Percentiles rank a stretch among this genome's conserved stretches.
Evolutionary conservation across 2,329 filamentous ascomycete species (phyloP).

Genomic region (Phialophora tarda): DNA sequence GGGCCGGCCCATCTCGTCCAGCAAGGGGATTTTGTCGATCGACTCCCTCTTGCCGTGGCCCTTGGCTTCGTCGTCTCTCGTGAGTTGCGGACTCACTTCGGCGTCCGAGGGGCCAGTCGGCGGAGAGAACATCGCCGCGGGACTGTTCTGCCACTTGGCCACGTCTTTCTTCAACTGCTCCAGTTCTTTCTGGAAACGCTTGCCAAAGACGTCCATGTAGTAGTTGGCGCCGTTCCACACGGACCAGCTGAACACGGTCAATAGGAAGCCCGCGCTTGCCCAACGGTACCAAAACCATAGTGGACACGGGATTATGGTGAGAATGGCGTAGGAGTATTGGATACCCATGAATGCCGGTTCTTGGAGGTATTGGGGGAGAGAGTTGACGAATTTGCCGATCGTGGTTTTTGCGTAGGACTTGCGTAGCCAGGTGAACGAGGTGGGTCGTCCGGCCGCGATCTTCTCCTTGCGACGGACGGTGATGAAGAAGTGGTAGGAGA

Average conservation of each 20-base stretch:
- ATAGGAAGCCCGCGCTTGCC: conserved; percentile 77
- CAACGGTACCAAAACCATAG: conserved; percentile 91
- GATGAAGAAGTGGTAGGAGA: conserved; percentile 92
- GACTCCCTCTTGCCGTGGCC: conserved; percentile 27
- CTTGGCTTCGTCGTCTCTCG: conserved; percentile 12
- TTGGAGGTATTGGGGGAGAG: conserved; percentile 75
- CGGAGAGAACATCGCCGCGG: conserved; percentile 41
- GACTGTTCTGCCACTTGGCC: conserved; percentile 77
- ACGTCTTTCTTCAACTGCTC: conserved; percentile 89
- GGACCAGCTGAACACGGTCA: conserved; percentile 87
- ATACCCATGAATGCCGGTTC: conserved; percentile 95
- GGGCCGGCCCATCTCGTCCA: conserved; percentile 32
- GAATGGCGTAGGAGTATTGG: conserved; percentile 85
- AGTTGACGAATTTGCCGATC: conserved; percentile 84
- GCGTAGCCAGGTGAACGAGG: conserved; percentile 96
- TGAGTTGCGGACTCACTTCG: conserved; percentile 9
- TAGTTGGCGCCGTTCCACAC: conserved; percentile 97
- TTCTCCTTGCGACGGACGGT: conserved; percentile 93
- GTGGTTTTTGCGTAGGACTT: conserved; percentile 87
- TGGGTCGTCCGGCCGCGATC: conserved; percentile 92
- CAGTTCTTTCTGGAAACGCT: conserved; percentile 93
- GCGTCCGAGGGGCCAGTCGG: conserved; percentile 26
- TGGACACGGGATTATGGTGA: conserved; percentile 93
- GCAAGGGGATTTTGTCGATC: conserved; percentile 36
- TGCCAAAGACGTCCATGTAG: conserved; percentile 98